A percentile compares a stretch with the other conserved stretches of the same genome.
These are phyloP conservation scores for Immersiporthe knoxdaviesiana DNA, from an alignment of 2,329 filamentous ascomycete species.

Conservation along the genomic window DNA sequence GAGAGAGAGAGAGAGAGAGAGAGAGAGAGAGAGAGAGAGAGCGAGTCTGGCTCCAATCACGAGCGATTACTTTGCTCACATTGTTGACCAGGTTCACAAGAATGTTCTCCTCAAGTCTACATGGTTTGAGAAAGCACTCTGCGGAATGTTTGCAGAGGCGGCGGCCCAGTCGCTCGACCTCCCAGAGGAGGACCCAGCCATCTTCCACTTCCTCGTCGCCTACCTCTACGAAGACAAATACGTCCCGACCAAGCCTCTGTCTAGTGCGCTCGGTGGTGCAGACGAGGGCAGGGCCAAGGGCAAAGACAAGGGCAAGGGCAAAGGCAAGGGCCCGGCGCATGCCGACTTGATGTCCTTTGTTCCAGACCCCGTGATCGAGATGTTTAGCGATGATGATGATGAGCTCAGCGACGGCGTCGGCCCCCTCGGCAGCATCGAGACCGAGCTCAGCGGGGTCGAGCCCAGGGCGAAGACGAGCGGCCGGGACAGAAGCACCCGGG, in stretches of 20 bases:
- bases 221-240: conserved; percentile 54
- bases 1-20: no score
- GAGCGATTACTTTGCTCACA: no score
- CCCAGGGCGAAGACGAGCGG: conserved; percentile 43
- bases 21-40: no score
- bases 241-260: conserved; percentile 48
- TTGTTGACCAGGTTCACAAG: conserved; percentile 46
- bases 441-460: conserved; percentile 40
- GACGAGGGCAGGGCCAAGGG: conserved; percentile 48
- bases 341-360: conserved; percentile 39
- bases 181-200: conserved; percentile 54
- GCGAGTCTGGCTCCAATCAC: no score
- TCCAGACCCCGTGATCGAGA: conserved; percentile 38
- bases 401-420: conserved; percentile 40
- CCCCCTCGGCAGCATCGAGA: conserved; percentile 41
- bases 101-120: conserved; percentile 50
- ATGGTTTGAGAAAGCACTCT: conserved; percentile 54
- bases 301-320: conserved; percentile 41
- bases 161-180: conserved; percentile 51
- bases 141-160: conserved; percentile 51
- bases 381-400: conserved; percentile 36
- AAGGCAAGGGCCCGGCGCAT: conserved; percentile 44
- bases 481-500: conserved; percentile 49
- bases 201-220: conserved; percentile 56
- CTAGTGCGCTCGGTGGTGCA: conserved; percentile 43